A percentile compares a stretch with the other conserved stretches of the same genome.
phyloP scores from a whole-genome alignment of 2,329 filamentous ascomycete species.

The Pseudocercospora vitis region DNA sequence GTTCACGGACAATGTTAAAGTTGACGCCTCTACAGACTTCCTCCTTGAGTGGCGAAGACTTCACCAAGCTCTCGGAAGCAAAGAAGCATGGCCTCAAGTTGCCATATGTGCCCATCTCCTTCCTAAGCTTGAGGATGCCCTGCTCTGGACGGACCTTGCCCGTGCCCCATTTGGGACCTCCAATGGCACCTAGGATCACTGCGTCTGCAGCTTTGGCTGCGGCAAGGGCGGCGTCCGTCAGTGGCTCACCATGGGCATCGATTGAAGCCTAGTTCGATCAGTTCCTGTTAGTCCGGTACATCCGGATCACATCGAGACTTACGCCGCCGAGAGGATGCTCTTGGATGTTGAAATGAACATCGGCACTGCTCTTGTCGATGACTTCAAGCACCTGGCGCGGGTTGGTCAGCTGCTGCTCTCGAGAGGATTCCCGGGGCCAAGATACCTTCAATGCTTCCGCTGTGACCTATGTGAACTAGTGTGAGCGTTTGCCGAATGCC shows the following conservation, averaged over 20 bases:
- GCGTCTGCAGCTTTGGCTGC: constrained; percentile 85
- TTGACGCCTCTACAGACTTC: constrained; percentile 82
- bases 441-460: constrained; percentile 80
- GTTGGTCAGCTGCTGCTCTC: not conserved
- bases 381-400: constrained; percentile 68
- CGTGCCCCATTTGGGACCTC: constrained; percentile 96
- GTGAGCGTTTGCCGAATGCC: constrained; percentile 17
- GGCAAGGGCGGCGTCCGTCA: constrained; percentile 78
- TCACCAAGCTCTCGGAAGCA: constrained; percentile 79
- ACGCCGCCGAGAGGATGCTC: constrained; percentile 90
- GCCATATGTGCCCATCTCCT: constrained; percentile 89
- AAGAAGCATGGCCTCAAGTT: constrained; percentile 97
- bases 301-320: constrained; percentile 46
- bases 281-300: constrained; percentile 2
- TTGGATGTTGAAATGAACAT: constrained; percentile 82
- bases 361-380: constrained; percentile 69
- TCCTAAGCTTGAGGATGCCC: constrained; percentile 85
- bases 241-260: constrained; percentile 71
- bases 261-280: constrained; percentile 70
- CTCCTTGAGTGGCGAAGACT: constrained; percentile 82
- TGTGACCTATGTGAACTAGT: constrained; percentile 60
- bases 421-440: not conserved
- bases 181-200: constrained; percentile 88
- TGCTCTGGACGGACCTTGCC: constrained; percentile 86
- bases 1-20: constrained; percentile 88